Percentiles rank a stretch among this genome's conserved stretches.
These are phyloP conservation scores for Fusarium agapanthi DNA, from an alignment of 2,329 filamentous ascomycete species.

Conservation along the genomic window DNA sequence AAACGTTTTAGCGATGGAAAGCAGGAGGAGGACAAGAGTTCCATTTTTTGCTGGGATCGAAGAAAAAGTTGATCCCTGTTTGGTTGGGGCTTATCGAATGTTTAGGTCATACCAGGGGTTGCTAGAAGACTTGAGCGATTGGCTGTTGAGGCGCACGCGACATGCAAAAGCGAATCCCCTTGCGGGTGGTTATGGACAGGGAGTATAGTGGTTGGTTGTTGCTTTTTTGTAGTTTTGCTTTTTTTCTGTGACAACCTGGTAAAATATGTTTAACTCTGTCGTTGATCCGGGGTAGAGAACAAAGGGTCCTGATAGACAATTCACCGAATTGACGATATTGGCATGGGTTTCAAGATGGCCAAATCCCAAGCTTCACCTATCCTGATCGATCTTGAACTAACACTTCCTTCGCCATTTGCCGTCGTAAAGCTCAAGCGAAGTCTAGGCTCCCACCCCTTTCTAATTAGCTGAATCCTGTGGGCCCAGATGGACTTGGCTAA, in stretches of 20 bases:
- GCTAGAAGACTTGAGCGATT: constrained; percentile 11
- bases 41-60: constrained; percentile 1
- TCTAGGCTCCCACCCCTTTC: constrained; percentile 19
- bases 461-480: constrained; percentile 16
- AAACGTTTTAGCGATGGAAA: background rate
- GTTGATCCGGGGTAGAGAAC: background rate
- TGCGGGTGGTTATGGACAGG: background rate
- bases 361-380: background rate
- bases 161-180: constrained; percentile 15
- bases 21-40: background rate
- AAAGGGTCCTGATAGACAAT: background rate
- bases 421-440: constrained; percentile 1
- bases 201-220: background rate
- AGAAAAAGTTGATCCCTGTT: constrained; percentile 17
- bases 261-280: background rate
- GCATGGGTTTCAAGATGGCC: background rate
- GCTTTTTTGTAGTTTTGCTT: constrained; percentile 12
- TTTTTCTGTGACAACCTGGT: background rate
- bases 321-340: background rate
- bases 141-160: constrained; percentile 24
- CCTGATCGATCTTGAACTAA: background rate
- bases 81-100: constrained; percentile 28
- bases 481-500: constrained; percentile 17
- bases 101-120: constrained; percentile 26
- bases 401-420: constrained; percentile 5